A percentile compares a stretch with the other conserved stretches of the same genome.
Evolutionary conservation across 139 green algal species (phyloP).

Genomic region (Trebouxia sp.): DNA sequence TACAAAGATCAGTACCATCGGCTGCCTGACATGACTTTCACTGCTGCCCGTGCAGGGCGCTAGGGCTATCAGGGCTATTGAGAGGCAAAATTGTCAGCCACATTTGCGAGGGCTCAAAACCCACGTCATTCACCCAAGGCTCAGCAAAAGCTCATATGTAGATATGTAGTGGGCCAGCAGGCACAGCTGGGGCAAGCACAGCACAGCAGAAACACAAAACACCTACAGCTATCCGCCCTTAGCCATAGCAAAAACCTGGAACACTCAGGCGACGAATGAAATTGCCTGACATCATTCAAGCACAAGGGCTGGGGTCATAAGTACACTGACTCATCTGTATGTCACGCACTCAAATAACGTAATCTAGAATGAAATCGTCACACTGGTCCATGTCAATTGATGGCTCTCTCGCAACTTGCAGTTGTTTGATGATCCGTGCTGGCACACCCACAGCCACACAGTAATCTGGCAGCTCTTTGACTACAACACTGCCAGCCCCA

Average conservation of each 20-base stretch:
- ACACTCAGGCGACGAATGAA: background rate
- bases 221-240: background rate
- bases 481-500: constrained; percentile 85
- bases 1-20: too few relatives aligned
- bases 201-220: background rate
- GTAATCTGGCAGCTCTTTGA: constrained; percentile 75
- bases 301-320: background rate
- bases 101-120: too few relatives aligned
- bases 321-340: background rate
- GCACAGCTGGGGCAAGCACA: background rate
- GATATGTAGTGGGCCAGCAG: background rate
- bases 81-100: too few relatives aligned
- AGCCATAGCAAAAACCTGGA: background rate
- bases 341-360: constrained; percentile 24
- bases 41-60: too few relatives aligned
- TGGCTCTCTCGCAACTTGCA: constrained; percentile 59
- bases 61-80: too few relatives aligned
- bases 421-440: constrained; percentile 72
- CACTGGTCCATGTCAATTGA: constrained; percentile 75
- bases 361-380: constrained; percentile 29
- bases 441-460: constrained; percentile 91
- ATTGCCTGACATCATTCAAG: background rate
- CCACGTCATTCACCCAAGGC: too few relatives aligned
- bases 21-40: too few relatives aligned
- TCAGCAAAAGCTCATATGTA: too few relatives aligned